Base-by-base conservation (phyloP, 805 yeast genomes). In the Barnettozyma wickerhamii region DNA sequence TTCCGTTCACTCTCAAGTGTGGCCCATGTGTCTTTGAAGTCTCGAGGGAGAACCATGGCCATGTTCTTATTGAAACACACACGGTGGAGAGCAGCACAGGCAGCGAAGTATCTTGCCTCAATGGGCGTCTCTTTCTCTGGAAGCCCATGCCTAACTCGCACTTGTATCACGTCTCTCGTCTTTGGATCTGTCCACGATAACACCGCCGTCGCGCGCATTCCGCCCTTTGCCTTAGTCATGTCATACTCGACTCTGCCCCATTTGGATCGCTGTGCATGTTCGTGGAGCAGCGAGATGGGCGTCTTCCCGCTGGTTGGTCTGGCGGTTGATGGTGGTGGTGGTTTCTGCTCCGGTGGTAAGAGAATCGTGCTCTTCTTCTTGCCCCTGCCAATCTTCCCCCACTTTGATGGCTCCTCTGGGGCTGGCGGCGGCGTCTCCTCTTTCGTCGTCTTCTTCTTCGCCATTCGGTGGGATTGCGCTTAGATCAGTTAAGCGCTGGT, bases 51-150 rank as follows among this genome's bases (percentile, higher is more conserved):
- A 53, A 88, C 82, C 90, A 90, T 81, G 45, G 85, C 85, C 62
- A 91, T 59, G 56, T 87, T 89, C 52, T 89, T 89, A 50, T 81
- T 81, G 45, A 79, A 85, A 28, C 90, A 81, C 15, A 91, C 71
- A 27, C 95, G 68, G 58, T 79, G 90, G 46, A 91, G 61, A 0
- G 91, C 93, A 49, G 83, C 86, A 0, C 97, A 89, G 0, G 99
- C 97, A 0, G 91, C 89, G 53, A 75, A 73, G 58, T 90, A 95
- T 35, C 96, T 73, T 1, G 98, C 96, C 52, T 90, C 97, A 24
- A 87, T 68, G 2, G 95, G 75, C 0, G 97, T 87, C 34, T 79
- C 85, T 50, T 84, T 88, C 0, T 90, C 81, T 4, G 65, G 62
- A 6, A 81, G 69, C 4, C 73, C 53, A 7, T 74, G 77, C 6